phyloP scores from a whole-genome alignment of 2,329 filamentous ascomycete genomes.

The Sarocladiaceae sp. region DNA sequence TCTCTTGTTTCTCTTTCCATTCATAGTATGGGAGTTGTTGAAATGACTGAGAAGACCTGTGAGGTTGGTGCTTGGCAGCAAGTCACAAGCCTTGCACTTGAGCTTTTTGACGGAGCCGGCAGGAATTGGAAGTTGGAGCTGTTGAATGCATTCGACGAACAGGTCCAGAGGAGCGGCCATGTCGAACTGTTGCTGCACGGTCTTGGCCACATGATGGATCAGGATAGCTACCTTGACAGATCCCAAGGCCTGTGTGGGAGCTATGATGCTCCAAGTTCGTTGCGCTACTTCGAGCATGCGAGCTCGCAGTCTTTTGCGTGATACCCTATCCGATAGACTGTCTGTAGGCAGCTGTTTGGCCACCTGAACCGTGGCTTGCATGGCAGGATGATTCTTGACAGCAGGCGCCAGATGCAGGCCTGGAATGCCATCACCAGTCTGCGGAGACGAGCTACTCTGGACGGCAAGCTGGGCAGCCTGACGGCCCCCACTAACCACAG shows the following conservation, averaged over 20 bases:
- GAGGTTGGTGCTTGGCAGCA: too few species aligned
- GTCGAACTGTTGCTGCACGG: slow-evolving; percentile 51
- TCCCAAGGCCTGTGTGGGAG: slow-evolving; percentile 52
- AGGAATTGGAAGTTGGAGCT: slow-evolving; percentile 49
- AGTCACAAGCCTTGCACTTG: slow-evolving; percentile 50
- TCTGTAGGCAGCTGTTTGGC: too few species aligned
- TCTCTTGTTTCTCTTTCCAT: slow-evolving; percentile 15
- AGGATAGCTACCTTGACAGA: slow-evolving; percentile 57
- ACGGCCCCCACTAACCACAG: too few species aligned
- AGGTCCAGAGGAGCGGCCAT: slow-evolving; percentile 50
- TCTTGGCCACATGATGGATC: slow-evolving; percentile 54
- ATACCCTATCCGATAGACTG: too few species aligned
- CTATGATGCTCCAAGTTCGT: slow-evolving; percentile 57
- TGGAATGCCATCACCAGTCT: too few species aligned
- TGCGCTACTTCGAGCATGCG: slow-evolving; percentile 49
- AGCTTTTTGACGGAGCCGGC: slow-evolving; percentile 49
- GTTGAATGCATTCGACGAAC: slow-evolving; percentile 53
- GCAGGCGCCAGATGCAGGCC: too few species aligned
- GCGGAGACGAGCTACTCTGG: too few species aligned
- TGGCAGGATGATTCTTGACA: too few species aligned
- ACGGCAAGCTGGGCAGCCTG: too few species aligned
- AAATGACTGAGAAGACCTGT: too few species aligned
- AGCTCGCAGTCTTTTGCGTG: too few species aligned
- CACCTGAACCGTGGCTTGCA: too few species aligned
- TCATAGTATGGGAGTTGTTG: slow-evolving; percentile 33